phyloP scores from a whole-genome alignment of 129 eudicot species.

The Flaveria linearis region DNA sequence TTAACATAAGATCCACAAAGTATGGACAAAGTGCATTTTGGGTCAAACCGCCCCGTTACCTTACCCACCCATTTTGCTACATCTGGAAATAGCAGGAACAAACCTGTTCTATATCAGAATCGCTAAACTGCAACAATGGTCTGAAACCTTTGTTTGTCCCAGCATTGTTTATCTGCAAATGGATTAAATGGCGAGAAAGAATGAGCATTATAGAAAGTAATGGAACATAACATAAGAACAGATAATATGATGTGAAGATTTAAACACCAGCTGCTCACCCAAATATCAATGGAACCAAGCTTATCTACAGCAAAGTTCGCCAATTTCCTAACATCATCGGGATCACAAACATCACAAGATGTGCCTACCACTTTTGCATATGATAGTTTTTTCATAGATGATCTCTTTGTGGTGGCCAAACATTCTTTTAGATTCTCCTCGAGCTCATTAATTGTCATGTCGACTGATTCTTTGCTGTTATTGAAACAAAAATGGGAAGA shows the following conservation, averaged over 20 bases:
- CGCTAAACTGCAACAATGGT: conserved; percentile 74
- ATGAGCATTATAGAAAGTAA: conserved; percentile 10
- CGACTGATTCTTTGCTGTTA: conserved; percentile 70
- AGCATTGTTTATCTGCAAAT: conserved; percentile 72
- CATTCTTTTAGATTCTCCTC: conserved; percentile 57
- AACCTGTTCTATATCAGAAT: conserved; percentile 85
- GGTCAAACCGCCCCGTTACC: neutral
- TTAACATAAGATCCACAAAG: neutral
- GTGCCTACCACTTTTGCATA: conserved; percentile 72
- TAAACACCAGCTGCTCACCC: conserved; percentile 50
- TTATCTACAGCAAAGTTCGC: conserved; percentile 59
- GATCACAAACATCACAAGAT: conserved; percentile 77
- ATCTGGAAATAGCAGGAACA: neutral
- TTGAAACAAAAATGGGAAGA: conserved; percentile 17
- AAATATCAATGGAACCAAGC: conserved; percentile 72
- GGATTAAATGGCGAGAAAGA: neutral
- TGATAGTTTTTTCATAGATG: conserved; percentile 40
- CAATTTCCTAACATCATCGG: conserved; percentile 63
- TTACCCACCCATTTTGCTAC: neutral
- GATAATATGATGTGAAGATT: neutral
- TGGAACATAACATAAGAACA: neutral
- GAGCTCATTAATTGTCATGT: conserved; percentile 63
- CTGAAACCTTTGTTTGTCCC: conserved; percentile 90
- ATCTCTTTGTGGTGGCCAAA: conserved; percentile 34
- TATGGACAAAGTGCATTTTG: neutral